These are phyloP conservation scores for Calcarisporium arbuscula DNA, from an alignment of 2,329 filamentous ascomycete genomes.

Conservation along the genomic window DNA sequence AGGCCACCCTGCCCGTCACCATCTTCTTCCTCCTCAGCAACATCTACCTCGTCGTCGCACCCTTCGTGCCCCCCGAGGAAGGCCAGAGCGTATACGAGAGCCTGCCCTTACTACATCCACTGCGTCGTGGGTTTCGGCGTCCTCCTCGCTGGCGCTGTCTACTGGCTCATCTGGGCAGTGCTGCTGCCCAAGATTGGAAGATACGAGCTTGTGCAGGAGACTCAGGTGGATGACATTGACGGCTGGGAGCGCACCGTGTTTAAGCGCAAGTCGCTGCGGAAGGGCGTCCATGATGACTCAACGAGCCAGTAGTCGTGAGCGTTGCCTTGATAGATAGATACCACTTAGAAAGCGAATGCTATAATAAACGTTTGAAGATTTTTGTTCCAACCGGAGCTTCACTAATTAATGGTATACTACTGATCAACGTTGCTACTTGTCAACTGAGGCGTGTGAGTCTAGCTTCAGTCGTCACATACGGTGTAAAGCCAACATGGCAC, in stretches of 20 bases:
- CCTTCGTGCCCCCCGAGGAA: constrained; percentile 46
- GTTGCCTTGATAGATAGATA: constrained; percentile 6
- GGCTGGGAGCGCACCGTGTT: constrained; percentile 58
- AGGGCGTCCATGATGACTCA: not conserved
- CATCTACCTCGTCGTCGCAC: constrained; percentile 53
- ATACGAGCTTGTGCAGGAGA: constrained; percentile 52
- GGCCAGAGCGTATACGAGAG: constrained; percentile 47
- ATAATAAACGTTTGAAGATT: too few relatives aligned
- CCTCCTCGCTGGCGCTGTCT: constrained; percentile 44
- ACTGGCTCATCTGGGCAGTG: constrained; percentile 51
- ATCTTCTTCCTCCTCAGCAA: constrained; percentile 57
- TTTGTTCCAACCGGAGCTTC: too few relatives aligned
- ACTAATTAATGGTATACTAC: too few relatives aligned
- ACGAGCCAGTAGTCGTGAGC: constrained; percentile 1
- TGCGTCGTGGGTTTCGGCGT: constrained; percentile 51
- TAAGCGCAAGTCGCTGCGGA: constrained; percentile 29
- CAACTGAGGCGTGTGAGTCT: too few relatives aligned
- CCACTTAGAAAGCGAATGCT: too few relatives aligned
- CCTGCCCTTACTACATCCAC: constrained; percentile 52
- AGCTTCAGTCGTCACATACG: too few relatives aligned
- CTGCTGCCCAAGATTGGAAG: constrained; percentile 44
- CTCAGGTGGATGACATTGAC: constrained; percentile 48
- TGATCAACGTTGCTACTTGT: too few relatives aligned
- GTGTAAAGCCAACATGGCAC: too few relatives aligned
- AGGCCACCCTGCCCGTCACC: constrained; percentile 46